These are phyloP conservation scores for Puccinia brachypodii DNA, from an alignment of 1,284 basidiomycete genomes.

Conservation along the genomic window DNA sequence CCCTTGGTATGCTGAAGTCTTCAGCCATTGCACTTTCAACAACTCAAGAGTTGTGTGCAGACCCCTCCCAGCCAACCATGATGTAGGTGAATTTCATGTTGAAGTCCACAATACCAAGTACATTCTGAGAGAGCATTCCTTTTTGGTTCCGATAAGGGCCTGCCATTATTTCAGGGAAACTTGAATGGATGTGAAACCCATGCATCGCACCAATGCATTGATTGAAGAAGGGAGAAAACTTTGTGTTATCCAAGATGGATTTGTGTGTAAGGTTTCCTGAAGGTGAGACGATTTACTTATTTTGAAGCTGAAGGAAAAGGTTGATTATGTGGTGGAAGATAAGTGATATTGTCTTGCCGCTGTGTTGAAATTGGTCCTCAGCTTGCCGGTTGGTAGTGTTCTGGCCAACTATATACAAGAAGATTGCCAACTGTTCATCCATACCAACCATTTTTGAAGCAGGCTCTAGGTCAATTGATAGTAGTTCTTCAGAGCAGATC, in stretches of 20 bases:
- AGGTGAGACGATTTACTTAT: constrained; percentile 42
- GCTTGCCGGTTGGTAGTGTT: constrained; percentile 7
- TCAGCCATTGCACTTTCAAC: constrained; percentile 52
- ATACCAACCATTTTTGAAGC: neutral
- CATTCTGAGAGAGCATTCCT: constrained; percentile 58
- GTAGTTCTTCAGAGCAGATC: neutral
- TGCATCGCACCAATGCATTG: constrained; percentile 59
- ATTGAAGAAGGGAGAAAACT: constrained; percentile 59
- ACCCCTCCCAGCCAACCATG: constrained; percentile 59
- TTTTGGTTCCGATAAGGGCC: constrained; percentile 57
- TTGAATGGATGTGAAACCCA: constrained; percentile 58
- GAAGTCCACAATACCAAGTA: constrained; percentile 56
- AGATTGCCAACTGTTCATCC: constrained; percentile 1
- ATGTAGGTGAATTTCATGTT: constrained; percentile 57
- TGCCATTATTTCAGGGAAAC: constrained; percentile 52
- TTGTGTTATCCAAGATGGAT: constrained; percentile 52
- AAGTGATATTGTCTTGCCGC: constrained; percentile 50
- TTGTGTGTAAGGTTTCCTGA: neutral
- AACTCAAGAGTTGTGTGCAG: constrained; percentile 56
- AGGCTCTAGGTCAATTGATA: neutral
- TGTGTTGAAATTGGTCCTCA: constrained; percentile 48
- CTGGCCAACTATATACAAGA: constrained; percentile 7
- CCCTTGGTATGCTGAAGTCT: constrained; percentile 56
- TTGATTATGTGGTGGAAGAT: constrained; percentile 25
- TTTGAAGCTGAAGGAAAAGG: neutral